Conservation (phyloP, 257 asterid genomes). For the Capsicum baccatum region DNA sequence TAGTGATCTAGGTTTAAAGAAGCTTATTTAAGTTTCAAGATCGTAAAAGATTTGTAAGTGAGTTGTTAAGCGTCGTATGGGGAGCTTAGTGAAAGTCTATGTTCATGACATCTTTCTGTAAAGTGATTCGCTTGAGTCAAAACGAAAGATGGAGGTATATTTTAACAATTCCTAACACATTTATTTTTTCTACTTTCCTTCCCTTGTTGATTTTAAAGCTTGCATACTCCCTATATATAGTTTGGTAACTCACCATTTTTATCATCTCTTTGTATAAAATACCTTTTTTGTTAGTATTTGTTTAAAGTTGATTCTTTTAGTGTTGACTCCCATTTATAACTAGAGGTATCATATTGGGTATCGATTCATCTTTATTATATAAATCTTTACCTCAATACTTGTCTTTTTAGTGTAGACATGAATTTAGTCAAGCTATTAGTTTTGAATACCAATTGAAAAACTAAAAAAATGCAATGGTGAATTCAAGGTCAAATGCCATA, state of each 20-base stretch:
- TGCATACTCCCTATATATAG: background rate
- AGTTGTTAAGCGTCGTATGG: no score
- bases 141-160: background rate
- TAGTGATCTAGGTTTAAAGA: no score
- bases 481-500: no score
- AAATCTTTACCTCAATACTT: background rate
- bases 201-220: background rate
- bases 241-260: conserved; percentile 34
- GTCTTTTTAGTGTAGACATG: background rate
- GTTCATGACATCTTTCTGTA: background rate
- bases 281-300: no score
- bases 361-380: background rate
- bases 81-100: no score
- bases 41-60: no score
- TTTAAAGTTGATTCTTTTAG: background rate
- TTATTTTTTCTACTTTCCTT: background rate
- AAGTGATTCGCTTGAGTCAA: background rate
- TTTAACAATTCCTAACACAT: background rate
- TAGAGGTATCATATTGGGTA: background rate
- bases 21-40: no score
- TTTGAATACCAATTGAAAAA: background rate
- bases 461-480: background rate
- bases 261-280: background rate
- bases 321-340: background rate
- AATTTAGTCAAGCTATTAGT: background rate